Percentiles rank a stretch among this genome's conserved stretches.
These are phyloP conservation scores for Neurospora sp. DNA, from an alignment of 495 filamentous ascomycete species.

Conservation along the genomic window DNA sequence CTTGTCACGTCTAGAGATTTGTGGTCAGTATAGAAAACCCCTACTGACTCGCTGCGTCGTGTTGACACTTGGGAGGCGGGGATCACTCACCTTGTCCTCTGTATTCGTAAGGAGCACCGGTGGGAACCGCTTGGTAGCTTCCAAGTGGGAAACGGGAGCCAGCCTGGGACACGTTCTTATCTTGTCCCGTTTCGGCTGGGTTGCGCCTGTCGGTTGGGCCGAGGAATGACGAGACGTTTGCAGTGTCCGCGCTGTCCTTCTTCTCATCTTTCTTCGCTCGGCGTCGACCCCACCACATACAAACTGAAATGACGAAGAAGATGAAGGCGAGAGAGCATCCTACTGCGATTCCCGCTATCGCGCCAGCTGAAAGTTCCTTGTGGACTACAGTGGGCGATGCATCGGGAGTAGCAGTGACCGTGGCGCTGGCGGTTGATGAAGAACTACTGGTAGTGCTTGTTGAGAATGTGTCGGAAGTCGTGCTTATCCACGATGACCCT, in stretches of 20 bases:
- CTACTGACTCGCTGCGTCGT: neutral
- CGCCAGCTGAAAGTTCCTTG: slow-evolving; percentile 4
- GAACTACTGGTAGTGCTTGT: neutral
- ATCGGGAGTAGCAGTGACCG: neutral
- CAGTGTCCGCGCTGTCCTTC: neutral
- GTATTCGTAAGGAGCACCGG: neutral
- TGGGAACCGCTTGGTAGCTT: neutral
- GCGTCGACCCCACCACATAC: slow-evolving; percentile 9
- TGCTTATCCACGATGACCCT: neutral
- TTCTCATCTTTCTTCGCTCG: slow-evolving; percentile 5
- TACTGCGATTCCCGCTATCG: slow-evolving; percentile 13
- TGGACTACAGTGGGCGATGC: neutral
- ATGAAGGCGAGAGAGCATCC: slow-evolving; percentile 7
- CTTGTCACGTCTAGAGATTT: neutral
- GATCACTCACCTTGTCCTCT: neutral
- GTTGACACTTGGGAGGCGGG: neutral
- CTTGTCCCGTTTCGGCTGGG: neutral
- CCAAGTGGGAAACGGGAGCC: neutral
- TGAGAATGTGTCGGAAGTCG: neutral
- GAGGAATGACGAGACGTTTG: neutral
- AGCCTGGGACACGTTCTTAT: neutral
- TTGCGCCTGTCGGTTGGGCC: neutral
- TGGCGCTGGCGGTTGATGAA: neutral
- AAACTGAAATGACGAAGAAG: slow-evolving; percentile 4
- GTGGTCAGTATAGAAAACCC: neutral